These are phyloP conservation scores for Prunus dulcis DNA, from an alignment of 306 rosid species.

Conservation along the genomic window DNA sequence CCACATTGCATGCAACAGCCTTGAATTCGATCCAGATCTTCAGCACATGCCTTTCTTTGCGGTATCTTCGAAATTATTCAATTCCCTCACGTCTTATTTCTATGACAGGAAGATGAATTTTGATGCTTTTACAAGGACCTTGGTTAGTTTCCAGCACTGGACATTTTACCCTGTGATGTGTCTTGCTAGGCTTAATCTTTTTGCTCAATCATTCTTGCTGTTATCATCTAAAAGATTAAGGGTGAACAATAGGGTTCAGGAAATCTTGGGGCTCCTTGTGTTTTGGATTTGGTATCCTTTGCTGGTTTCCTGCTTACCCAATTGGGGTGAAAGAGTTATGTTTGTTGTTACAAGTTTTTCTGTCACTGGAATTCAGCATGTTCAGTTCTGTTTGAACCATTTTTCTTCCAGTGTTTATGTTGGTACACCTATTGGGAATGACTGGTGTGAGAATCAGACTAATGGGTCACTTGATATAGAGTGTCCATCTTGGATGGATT, in stretches of 20 bases:
- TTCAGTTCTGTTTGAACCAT: conserved; percentile 78
- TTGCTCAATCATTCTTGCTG: conserved; percentile 49
- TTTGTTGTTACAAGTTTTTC: conserved; percentile 52
- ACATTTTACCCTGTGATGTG: conserved; percentile 75
- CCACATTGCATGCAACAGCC: conserved; percentile 67
- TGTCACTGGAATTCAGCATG: conserved; percentile 65
- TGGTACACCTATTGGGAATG: conserved; percentile 53
- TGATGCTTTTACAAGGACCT: conserved; percentile 45
- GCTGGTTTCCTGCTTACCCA: conserved; percentile 55
- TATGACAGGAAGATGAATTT: conserved; percentile 52
- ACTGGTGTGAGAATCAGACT: conserved; percentile 73
- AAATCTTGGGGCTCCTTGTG: conserved; percentile 55
- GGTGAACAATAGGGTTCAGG: conserved; percentile 38
- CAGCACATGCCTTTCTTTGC: conserved; percentile 69
- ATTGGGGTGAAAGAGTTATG: conserved; percentile 49
- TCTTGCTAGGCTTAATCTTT: conserved; percentile 59
- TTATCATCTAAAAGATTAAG: conserved; percentile 41
- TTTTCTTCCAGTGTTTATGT: conserved; percentile 61
- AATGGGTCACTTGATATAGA: conserved; percentile 44
- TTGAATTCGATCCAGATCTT: conserved; percentile 73
- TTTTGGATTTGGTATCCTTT: conserved; percentile 80
- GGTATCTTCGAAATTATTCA: conserved; percentile 51
- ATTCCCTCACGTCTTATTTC: conserved; percentile 47
- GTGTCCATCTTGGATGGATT: conserved; percentile 78
- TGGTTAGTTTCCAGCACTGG: conserved; percentile 80